Conservation (phyloP, 2,329 filamentous ascomycete species). For the Xylaria sp. region DNA sequence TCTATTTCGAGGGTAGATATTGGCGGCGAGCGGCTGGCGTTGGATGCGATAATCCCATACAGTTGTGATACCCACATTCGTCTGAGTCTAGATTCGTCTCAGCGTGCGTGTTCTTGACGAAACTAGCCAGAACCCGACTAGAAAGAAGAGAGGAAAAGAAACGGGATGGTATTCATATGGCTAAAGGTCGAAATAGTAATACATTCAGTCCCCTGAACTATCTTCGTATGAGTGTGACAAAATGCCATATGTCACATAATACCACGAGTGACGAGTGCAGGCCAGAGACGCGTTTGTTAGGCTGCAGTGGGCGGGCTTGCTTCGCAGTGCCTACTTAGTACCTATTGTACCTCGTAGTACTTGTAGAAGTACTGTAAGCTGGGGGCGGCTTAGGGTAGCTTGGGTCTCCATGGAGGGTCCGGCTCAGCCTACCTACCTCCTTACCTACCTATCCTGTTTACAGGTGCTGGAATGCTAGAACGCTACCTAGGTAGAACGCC, state of each 20-base stretch:
- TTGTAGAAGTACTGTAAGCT: neutral
- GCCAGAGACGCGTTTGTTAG: no score
- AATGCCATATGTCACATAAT: neutral
- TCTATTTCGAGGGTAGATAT: constrained; percentile 12
- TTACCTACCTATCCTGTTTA: neutral
- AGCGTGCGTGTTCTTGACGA: neutral
- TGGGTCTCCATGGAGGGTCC: neutral
- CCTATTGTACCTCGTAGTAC: neutral
- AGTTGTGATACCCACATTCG: constrained; percentile 24
- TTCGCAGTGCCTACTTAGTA: no score
- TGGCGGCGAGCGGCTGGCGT: constrained; percentile 4
- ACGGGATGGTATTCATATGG: constrained; percentile 1
- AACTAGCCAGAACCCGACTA: neutral
- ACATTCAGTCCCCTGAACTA: constrained; percentile 4
- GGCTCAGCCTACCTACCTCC: neutral
- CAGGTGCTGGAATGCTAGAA: no score
- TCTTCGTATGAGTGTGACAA: neutral
- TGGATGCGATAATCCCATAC: constrained; percentile 16
- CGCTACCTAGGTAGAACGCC: no score
- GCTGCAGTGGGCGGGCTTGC: no score
- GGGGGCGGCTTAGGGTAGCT: neutral
- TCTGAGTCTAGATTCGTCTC: constrained; percentile 4
- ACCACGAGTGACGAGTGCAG: no score
- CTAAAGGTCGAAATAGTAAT: constrained; percentile 18
- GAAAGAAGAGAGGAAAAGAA: neutral